Evolutionary conservation across 305 asterid genomes (phyloP), one percentile per base, ranked within the genome.

Genomic region (Withania somnifera): DNA sequence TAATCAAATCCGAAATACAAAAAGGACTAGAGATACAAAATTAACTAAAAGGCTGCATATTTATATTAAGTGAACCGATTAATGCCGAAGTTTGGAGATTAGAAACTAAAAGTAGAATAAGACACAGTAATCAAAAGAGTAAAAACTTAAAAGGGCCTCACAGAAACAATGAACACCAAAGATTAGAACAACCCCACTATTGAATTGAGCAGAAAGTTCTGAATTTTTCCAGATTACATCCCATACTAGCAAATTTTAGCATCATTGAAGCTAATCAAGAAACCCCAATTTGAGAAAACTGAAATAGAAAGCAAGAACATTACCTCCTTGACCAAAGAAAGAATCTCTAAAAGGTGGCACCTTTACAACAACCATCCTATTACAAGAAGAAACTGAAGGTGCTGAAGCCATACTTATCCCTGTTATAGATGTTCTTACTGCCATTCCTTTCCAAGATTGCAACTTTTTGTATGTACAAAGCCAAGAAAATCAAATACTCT

Each of bases 261-360:
- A 57, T 22, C 32, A 22, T 10, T 4, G 45, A 2, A 71, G 14
- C 79, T 45, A 71, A 24, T 71, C 57, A 71, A 45, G 22, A 28
- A 73, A 73, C 24, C 60, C 52, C 76, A 67, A 67, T 36, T n/a
- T n/a, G 51, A 36, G 28, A 34, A 67, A 67, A 34, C 4, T 34
- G 17, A 66, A n/a, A n/a, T 3, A 34, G 19, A n/a, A 42, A 63
- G 7, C 81, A 40, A 10, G 22, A 42, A 24, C 17, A 11, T 50
- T 79, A 84, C 86, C 86, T 84, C 80, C 83, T 53, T 75, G 86
- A 28, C 86, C 86, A 79, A 79, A 69, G 63, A 84, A 84, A 73
- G 83, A 84, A 78, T 83, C 77, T 84, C 79, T 80, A 32, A 81
- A 78, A 54, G 81, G 83, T 9, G 22, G 52, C 0, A 40, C 54